Evolutionary conservation across 495 filamentous ascomycete species (phyloP), one percentile per base, ranked within the genome.

Genomic region (Podospora australis): DNA sequence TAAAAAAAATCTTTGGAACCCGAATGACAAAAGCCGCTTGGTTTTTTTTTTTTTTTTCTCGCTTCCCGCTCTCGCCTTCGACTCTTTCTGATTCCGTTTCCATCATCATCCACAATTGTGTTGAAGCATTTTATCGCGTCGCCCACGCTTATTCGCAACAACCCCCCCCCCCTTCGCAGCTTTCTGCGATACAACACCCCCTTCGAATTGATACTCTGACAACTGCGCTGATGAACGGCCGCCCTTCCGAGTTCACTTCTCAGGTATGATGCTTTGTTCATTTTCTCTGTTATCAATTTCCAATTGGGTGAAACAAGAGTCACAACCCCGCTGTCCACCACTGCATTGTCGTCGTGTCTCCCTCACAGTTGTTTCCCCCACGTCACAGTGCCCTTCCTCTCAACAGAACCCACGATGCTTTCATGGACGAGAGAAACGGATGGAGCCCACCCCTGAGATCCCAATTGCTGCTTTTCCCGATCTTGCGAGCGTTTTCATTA

Each of bases 241-340:
- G 83, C 80, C 77, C 83, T 70, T 89, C 90, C 66, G 79, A 86
- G 70, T 96, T 91, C 78, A 96, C 90, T 77, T 96, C 90, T 72
- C 90, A 96, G 86, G 88, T 94, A 88, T 16, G 58, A 53, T n/a
- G 23, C 41, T 45, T 20, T 29, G 21, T 23, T 39, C 29, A 30
- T 32, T 44, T 9, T 44, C 46, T 35, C n/a, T n/a, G n/a, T n/a
- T n/a, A n/a, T n/a, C n/a, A n/a, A n/a, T n/a, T n/a, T n/a, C n/a
- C n/a, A n/a, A n/a, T n/a, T n/a, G n/a, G n/a, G n/a, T n/a, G n/a
- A n/a, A n/a, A n/a, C n/a, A n/a, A n/a, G n/a, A n/a, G n/a, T n/a
- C n/a, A n/a, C 32, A 44, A 26, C 38, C 47, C 52, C 34, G 35
- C 25, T 21, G 46, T 39, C 17, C 36, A 42, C 42, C 26, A n/a